Evolutionary conservation across 2,329 filamentous ascomycete species (phyloP), one percentile per base, ranked within the genome.

Genomic region (Sporothrix curviconia): DNA sequence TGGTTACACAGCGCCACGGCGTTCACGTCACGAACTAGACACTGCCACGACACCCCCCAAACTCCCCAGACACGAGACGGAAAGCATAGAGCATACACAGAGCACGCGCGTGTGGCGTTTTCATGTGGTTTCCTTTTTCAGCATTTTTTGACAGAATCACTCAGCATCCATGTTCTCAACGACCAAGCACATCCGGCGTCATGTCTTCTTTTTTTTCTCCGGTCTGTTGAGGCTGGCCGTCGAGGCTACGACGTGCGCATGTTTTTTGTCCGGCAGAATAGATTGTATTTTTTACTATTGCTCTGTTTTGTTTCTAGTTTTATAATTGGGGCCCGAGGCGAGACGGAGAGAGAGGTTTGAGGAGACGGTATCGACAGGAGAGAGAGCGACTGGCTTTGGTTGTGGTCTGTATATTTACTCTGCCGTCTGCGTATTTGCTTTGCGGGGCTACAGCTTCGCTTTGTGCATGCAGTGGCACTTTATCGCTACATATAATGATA

Each of bases 401-500:
- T n/a, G 19, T 24, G 39, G 42, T 30, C 32, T 37, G 22, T 40
- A 32, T 47, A 50, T 43, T 55, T 47, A 25, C 12, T 25, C 30
- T 49, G 17, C 24, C 25, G 34, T 52, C 24, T 50, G 37, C 36
- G 7, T 43, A 17, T 40, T 36, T 39, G 19, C 7, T 25, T 24
- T 43, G 12, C 4, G 36, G 30, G 19, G 24, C 34, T 30, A 30
- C 24, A 8, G 36, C 19, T 22, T 43, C 19, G 14, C 14, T n/a
- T 44, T 19, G 12, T 49, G 17, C 47, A 9, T 40, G 7, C 11
- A 17, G 40, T 17, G 43, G 55, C 15, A 36, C 30, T 28, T n/a
- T 14, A 42, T 19, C 19, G 19, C n/a, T 17, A 49, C 24, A 47
- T 36, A 50, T 56, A 43, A 59, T 57, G 57, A 59, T 59, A 59